A percentile compares a stretch with the other conserved stretches of the same genome.
Conservation (phyloP, 192 early-diverging fungal genomes). For the Umbelopsis sp. region DNA sequence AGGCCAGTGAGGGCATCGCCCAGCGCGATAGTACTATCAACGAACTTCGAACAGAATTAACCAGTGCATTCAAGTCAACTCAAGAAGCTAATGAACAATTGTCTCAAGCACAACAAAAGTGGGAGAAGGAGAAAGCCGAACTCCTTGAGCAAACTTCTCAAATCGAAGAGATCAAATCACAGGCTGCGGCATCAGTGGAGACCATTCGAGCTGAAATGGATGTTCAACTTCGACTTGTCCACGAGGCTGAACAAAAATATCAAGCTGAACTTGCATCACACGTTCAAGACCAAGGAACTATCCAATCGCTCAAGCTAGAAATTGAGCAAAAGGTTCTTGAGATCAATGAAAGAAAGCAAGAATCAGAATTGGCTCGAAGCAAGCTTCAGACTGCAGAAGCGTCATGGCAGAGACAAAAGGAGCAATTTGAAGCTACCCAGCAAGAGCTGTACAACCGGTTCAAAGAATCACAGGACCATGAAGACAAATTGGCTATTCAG, state of each 20-base stretch:
- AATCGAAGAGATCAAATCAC: constrained; percentile 14
- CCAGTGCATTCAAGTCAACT: background rate
- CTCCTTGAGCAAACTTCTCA: background rate
- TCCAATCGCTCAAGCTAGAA: constrained; percentile 1
- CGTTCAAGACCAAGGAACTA: constrained; percentile 4
- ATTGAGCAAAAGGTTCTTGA: constrained; percentile 3
- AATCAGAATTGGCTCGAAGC: background rate
- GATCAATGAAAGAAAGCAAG: constrained; percentile 13
- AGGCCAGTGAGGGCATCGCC: constrained; percentile 7
- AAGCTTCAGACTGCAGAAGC: background rate
- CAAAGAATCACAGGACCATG: constrained; percentile 17
- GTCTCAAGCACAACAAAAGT: constrained; percentile 9
- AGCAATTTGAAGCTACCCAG: constrained; percentile 15
- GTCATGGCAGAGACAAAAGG: constrained; percentile 8
- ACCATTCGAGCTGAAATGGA: constrained; percentile 9
- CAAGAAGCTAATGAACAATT: constrained; percentile 17
- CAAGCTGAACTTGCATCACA: background rate
- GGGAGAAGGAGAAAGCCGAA: constrained; percentile 2
- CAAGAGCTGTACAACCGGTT: constrained; percentile 13
- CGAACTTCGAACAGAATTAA: background rate
- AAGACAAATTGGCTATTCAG: constrained; percentile 10
- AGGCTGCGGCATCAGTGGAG: background rate
- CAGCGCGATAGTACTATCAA: constrained; percentile 15
- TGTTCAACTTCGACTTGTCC: constrained; percentile 1
- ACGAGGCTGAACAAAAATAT: constrained; percentile 16